Evolutionary conservation across 345 rosid genomes (phyloP).

Genomic region (Excoecaria cochinchinensis): DNA sequence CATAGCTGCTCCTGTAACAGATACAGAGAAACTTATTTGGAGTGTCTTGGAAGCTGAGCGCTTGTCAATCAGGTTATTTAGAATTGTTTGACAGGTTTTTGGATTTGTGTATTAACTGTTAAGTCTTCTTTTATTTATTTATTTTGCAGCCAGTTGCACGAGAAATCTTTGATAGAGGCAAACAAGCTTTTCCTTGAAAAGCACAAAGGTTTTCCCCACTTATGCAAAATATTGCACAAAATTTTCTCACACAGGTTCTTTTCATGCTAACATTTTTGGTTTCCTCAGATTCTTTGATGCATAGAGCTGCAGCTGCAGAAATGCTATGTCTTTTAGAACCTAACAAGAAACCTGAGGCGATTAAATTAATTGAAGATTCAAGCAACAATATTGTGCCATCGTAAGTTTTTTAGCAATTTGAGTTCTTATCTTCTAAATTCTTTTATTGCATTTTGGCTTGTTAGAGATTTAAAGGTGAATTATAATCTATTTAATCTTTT

Average conservation of each 20-base stretch:
- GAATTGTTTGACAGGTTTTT: background rate
- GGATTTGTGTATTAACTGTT: background rate
- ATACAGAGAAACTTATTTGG: slow-evolving; percentile 79
- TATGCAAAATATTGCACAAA: background rate
- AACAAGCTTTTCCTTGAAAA: slow-evolving; percentile 67
- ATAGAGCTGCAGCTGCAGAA: slow-evolving; percentile 92
- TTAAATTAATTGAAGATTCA: slow-evolving; percentile 75
- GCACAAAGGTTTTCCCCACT: slow-evolving; percentile 57
- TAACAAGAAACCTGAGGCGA: slow-evolving; percentile 63
- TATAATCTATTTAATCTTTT: background rate
- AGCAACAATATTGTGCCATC: slow-evolving; percentile 48
- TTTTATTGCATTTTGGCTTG: background rate
- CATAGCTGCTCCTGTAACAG: slow-evolving; percentile 60
- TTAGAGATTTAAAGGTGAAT: slow-evolving; percentile 5
- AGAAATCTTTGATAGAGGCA: slow-evolving; percentile 70
- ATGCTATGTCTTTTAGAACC: slow-evolving; percentile 70
- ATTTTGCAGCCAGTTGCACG: slow-evolving; percentile 70
- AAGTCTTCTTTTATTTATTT: slow-evolving; percentile 6
- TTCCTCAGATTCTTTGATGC: slow-evolving; percentile 77
- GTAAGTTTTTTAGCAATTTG: slow-evolving; percentile 35
- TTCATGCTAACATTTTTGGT: slow-evolving; percentile 5
- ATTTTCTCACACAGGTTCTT: background rate
- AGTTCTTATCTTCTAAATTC: background rate
- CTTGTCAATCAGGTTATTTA: slow-evolving; percentile 65
- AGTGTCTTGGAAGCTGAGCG: slow-evolving; percentile 92